Evolutionary conservation across 2,329 filamentous ascomycete genomes (phyloP).

Genomic region (Tolypocladium cylindrosporum): DNA sequence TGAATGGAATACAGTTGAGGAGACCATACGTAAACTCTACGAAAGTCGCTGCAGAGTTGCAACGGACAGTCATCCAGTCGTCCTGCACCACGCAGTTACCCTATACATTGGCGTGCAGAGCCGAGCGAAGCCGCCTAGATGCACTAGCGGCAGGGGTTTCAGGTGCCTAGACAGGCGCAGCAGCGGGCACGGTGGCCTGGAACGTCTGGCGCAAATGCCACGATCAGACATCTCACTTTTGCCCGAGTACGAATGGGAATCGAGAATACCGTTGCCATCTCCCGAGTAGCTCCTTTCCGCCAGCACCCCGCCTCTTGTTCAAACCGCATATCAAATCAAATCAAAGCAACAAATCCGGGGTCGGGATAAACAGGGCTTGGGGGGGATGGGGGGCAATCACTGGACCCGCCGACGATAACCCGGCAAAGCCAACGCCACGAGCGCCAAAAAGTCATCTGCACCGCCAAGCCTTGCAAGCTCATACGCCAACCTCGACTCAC

Average conservation of each 20-base stretch:
- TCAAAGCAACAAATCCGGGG: background rate
- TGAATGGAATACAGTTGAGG: no score
- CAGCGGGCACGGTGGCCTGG: background rate
- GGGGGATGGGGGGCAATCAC: background rate
- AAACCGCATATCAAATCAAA: background rate
- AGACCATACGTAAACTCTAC: no score
- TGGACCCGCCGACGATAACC: constrained; percentile 1
- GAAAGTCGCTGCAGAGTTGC: no score
- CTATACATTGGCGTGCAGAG: background rate
- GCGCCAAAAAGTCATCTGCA: background rate
- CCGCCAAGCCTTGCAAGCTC: background rate
- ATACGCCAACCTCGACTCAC: background rate
- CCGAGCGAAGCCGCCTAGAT: background rate
- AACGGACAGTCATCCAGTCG: no score
- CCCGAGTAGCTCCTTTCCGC: background rate
- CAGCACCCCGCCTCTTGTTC: background rate
- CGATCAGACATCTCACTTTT: background rate
- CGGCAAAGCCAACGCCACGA: background rate
- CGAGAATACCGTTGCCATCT: background rate
- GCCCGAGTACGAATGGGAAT: background rate
- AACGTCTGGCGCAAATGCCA: background rate
- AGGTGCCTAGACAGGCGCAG: background rate
- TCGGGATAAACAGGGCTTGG: background rate
- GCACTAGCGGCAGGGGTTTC: background rate
- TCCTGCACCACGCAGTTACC: background rate